Evolutionary conservation across 345 rosid species (phyloP), one percentile per base, ranked within the genome.

Genomic region (Iberis pinnata): DNA sequence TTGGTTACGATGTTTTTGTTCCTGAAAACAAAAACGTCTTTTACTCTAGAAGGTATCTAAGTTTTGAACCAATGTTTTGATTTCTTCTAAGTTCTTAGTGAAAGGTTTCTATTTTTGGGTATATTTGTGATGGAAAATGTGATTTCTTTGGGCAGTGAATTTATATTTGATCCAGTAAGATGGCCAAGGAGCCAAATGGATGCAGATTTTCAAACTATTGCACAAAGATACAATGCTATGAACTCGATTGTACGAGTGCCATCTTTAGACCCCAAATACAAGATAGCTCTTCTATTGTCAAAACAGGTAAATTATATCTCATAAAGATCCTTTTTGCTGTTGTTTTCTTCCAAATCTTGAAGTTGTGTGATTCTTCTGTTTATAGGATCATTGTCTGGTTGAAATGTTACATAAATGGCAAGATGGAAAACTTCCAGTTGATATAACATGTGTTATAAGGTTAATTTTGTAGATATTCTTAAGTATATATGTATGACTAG

Each of bases 361-460:
- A 44, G 16, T 25, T 35, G 11, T 36, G 11, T 39, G 45, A 63
- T 25, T 64, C 32, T 61, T 73, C n/a, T 64, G 46, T 47, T 27
- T 69, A 50, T 72, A 92, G 98, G 96, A 78, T 43, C 98, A 92
- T 63, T 92, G 96, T 78, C 73, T 92, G 26, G 77, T 76, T 61
- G 96, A 92, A 74, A 76, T 85, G 71, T 78, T 88, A 32, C 84
- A 92, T 47, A 69, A 71, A 56, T 88, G 96, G 98, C 98, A 88
- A 65, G 93, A 85, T 24, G 93, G 93, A 13, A 83, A 67, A 39
- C 89, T 92, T 67, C 98, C 95, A 0, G 83, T 88, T 10, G 93
- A 92, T 51, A 80, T 92, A 67, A 69, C 84, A 61, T 73, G 96
- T 69, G 96, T 92, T 13, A 85, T 88, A 70, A 92, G 96, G 98